Conservation (phyloP, 2,329 filamentous ascomycete genomes). For the Clonostachys byssicola region DNA sequence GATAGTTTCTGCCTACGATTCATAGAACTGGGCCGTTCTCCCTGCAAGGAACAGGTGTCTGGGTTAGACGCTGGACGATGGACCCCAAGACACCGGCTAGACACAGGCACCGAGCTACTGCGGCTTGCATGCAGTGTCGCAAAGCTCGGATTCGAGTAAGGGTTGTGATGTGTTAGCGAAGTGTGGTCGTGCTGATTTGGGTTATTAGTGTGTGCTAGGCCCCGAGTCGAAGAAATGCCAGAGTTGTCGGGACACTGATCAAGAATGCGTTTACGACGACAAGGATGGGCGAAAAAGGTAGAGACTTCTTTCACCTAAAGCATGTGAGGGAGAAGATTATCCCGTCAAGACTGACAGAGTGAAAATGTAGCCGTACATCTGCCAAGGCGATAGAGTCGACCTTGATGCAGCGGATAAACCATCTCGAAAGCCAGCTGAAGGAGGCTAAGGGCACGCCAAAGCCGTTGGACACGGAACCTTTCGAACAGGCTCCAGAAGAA, state of each 20-base stretch:
- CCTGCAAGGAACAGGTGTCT: too few relatives aligned
- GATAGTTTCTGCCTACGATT: too few relatives aligned
- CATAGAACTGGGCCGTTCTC: too few relatives aligned
- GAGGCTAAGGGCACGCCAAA: neutral
- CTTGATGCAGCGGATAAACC: slow-evolving; percentile 1
- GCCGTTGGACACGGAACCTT: neutral
- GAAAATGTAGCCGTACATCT: slow-evolving; percentile 1
- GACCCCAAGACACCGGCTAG: neutral
- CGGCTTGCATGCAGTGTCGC: slow-evolving; percentile 4
- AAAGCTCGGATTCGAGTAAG: slow-evolving; percentile 3
- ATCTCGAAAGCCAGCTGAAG: slow-evolving; percentile 1
- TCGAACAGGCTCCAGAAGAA: neutral
- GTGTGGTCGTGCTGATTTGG: neutral
- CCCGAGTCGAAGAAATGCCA: slow-evolving; percentile 1
- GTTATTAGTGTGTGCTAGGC: slow-evolving; percentile 1
- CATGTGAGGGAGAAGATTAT: neutral
- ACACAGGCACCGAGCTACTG: slow-evolving; percentile 3
- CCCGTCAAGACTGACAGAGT: neutral
- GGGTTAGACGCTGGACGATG: neutral
- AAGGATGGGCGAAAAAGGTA: slow-evolving; percentile 5
- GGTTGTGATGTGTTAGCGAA: too few relatives aligned
- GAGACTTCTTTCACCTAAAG: neutral
- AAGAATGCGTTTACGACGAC: slow-evolving; percentile 4
- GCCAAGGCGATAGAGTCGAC: slow-evolving; percentile 3
- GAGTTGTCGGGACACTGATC: slow-evolving; percentile 2